These are phyloP conservation scores for Hydnomerulius pinastri DNA, from an alignment of 768 basidiomycete genomes.

Conservation along the genomic window DNA sequence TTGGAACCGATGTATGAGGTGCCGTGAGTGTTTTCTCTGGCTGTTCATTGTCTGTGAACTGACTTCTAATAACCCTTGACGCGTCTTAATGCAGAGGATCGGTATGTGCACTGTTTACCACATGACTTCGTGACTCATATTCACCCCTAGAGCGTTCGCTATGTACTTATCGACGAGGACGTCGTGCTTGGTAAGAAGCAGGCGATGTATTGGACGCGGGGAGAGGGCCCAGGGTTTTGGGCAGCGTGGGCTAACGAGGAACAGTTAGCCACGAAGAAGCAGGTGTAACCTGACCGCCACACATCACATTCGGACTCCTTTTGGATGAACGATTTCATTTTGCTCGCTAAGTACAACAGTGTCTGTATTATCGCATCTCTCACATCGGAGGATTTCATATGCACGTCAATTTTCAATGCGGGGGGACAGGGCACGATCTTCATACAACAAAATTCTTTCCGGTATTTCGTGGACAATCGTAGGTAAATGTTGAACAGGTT, in stretches of 20 bases:
- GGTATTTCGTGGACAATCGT: constrained; percentile 28
- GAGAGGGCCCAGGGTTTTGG: constrained; percentile 70
- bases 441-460: constrained; percentile 11
- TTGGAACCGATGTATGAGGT: constrained; percentile 93
- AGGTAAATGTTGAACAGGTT: constrained; percentile 28
- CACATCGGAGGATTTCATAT: not conserved
- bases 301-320: not conserved
- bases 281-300: constrained; percentile 15
- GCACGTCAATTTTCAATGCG: not conserved
- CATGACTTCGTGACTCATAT: constrained; percentile 9
- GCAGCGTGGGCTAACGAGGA: constrained; percentile 78
- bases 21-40: constrained; percentile 63
- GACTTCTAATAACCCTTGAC: constrained; percentile 1
- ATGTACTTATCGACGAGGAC: constrained; percentile 78
- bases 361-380: not conserved
- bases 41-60: not conserved
- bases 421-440: not conserved
- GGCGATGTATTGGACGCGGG: constrained; percentile 76
- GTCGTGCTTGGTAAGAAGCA: constrained; percentile 64
- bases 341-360: not conserved
- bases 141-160: constrained; percentile 60
- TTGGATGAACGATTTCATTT: not conserved
- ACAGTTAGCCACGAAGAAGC: constrained; percentile 19
- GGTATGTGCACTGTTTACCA: constrained; percentile 40
- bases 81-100: constrained; percentile 51